Evolutionary conservation across 257 asterid genomes (phyloP), one percentile per base, ranked within the genome.

Genomic region (Nyctanthes arbortristis): DNA sequence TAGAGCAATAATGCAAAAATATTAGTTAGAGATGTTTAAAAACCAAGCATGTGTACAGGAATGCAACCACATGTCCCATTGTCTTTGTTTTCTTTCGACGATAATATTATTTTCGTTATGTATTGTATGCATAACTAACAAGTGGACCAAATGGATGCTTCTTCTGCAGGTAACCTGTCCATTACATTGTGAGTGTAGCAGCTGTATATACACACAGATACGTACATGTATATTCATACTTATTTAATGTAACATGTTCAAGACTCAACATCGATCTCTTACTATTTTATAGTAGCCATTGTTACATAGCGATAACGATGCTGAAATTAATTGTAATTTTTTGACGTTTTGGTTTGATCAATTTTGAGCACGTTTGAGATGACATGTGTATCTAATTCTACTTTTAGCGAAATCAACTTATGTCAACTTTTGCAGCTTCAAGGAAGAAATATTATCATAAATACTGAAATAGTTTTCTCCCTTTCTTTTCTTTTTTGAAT

Each of bases 41-140:
- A 76, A 29, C 47, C 39, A 71, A 30, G 74, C 83, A 76, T 65
- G 81, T 81, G 84, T 74, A 65, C 68, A 45, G 40, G 62, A 79
- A 65, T 76, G 82, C 69, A 73, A 55, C 75, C 82, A 82, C 82
- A 76, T 77, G 76, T 47, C 61, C 69, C 68, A 49, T 78, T 62
- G 39, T 39, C 63, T 67, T 57, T 57, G 47, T 57, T 27, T 28
- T 2, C 2, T 34, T 4, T 18, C n/a, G n/a, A n/a, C n/a, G n/a
- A n/a, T n/a, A n/a, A n/a, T n/a, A n/a, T n/a, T n/a, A n/a, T n/a
- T n/a, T n/a, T n/a, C n/a, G n/a, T n/a, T n/a, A n/a, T n/a, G n/a
- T n/a, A n/a, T n/a, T n/a, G n/a, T n/a, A n/a, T n/a, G n/a, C n/a
- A n/a, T n/a, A n/a, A n/a, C n/a, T n/a, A n/a, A 56, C 60, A 33